Evolutionary conservation across 179 eudicot species (phyloP).

Genomic region (Kewa caespitosa): DNA sequence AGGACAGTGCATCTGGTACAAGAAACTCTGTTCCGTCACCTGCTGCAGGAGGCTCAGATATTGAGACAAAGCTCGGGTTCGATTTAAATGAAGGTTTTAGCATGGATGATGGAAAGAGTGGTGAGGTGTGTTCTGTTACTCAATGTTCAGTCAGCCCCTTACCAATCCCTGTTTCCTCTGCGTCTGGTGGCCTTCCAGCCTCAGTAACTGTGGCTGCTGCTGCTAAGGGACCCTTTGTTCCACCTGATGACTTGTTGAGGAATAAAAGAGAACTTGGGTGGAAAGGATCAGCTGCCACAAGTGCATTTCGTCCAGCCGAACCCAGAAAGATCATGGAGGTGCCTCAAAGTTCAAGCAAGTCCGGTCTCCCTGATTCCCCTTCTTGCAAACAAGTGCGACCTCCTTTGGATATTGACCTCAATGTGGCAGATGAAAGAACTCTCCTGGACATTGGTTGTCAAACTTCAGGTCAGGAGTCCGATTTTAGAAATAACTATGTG

Average conservation of each 20-base stretch:
- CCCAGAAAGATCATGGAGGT: slow-evolving; percentile 64
- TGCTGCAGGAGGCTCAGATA: slow-evolving; percentile 32
- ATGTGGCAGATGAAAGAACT: slow-evolving; percentile 72
- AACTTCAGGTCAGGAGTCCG: slow-evolving; percentile 32
- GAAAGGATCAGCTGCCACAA: slow-evolving; percentile 97
- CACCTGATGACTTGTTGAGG: slow-evolving; percentile 66
- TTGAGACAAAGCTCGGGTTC: slow-evolving; percentile 52
- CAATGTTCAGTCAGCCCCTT: slow-evolving; percentile 34
- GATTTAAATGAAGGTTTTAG: slow-evolving; percentile 77
- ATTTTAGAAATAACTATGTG: slow-evolving; percentile 13
- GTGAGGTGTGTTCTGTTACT: slow-evolving; percentile 34
- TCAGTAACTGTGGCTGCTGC: slow-evolving; percentile 80
- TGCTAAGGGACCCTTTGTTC: slow-evolving; percentile 82
- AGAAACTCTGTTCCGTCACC: slow-evolving; percentile 21
- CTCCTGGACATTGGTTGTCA: slow-evolving; percentile 48
- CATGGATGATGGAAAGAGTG: slow-evolving; percentile 54
- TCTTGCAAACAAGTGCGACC: slow-evolving; percentile 43
- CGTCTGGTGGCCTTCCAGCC: slow-evolving; percentile 45
- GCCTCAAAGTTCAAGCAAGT: slow-evolving; percentile 22
- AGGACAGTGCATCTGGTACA: slow-evolving; percentile 22
- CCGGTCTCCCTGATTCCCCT: slow-evolving; percentile 32
- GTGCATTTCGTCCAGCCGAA: slow-evolving; percentile 97
- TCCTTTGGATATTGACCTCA: slow-evolving; percentile 66
- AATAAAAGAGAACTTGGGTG: slow-evolving; percentile 76
- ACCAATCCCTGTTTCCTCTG: slow-evolving; percentile 37